These are phyloP conservation scores for Phytophthora tubulina DNA, from an alignment of 352 stramenopile species.

Conservation along the genomic window DNA sequence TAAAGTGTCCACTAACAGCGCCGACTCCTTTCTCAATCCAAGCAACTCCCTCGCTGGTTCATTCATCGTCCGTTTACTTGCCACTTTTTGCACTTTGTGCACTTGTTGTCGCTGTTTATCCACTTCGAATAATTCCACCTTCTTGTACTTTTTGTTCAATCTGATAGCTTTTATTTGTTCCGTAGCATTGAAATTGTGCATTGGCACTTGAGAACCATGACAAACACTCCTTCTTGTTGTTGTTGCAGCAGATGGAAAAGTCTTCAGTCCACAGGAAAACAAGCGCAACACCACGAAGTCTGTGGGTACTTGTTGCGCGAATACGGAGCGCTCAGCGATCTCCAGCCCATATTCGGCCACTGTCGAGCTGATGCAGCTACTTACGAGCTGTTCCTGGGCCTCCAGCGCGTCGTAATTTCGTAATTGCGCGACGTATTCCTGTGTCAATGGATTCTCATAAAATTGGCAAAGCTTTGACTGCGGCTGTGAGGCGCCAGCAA, in stretches of 20 bases:
- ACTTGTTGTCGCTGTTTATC: conserved; percentile 10
- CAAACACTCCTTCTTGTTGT: conserved; percentile 18
- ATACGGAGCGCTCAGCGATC: conserved; percentile 39
- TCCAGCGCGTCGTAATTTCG: conserved; percentile 38
- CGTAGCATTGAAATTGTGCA: conserved; percentile 30
- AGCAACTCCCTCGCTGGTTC: conserved; percentile 28
- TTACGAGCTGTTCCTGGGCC: conserved; percentile 49
- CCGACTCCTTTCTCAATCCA: conserved; percentile 39
- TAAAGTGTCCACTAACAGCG: conserved; percentile 59
- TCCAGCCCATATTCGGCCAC: conserved; percentile 33
- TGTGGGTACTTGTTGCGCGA: conserved; percentile 50
- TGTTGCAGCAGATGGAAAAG: neutral
- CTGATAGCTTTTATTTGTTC: conserved; percentile 49
- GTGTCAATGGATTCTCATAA: conserved; percentile 40
- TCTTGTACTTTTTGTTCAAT: conserved; percentile 59
- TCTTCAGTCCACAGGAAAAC: conserved; percentile 47
- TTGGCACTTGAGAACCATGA: conserved; percentile 32
- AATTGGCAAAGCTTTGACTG: conserved; percentile 46
- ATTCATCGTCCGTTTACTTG: conserved; percentile 28
- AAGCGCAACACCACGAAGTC: conserved; percentile 73
- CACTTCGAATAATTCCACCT: conserved; percentile 44
- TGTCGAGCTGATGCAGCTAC: conserved; percentile 23
- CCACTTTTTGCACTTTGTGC: conserved; percentile 29
- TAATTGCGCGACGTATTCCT: conserved; percentile 58
- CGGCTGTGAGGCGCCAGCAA: conserved; percentile 7